Conservation (phyloP, 179 eudicot species). For the Dionaea muscipula region DNA sequence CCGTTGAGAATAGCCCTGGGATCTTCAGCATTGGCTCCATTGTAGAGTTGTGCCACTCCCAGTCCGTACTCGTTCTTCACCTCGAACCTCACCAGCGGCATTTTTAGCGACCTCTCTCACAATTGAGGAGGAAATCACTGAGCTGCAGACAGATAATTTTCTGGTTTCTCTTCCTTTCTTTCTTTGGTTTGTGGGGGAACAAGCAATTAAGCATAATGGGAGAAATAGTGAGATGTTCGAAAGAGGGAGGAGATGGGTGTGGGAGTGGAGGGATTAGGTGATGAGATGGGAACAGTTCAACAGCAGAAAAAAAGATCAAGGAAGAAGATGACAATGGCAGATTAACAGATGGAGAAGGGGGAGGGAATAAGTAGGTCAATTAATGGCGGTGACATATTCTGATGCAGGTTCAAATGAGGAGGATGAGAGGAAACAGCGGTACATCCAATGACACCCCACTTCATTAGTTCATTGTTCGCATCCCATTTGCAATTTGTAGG, state of each 20-base stretch:
- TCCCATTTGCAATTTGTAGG: too few species aligned
- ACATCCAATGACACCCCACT: too few species aligned
- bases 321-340: background rate
- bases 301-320: slow-evolving; percentile 10
- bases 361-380: too few species aligned
- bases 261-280: slow-evolving; percentile 31
- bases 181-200: too few species aligned
- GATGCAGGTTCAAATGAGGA: too few species aligned
- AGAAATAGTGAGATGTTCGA: slow-evolving; percentile 7
- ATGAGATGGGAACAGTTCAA: slow-evolving; percentile 30
- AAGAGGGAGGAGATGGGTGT: slow-evolving; percentile 7
- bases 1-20: slow-evolving; percentile 79
- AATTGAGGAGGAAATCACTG: background rate
- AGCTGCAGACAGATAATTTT: background rate
- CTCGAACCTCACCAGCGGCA: slow-evolving; percentile 68
- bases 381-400: too few species aligned
- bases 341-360: too few species aligned
- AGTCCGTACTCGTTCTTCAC: slow-evolving; percentile 74
- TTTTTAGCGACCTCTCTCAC: slow-evolving; percentile 14
- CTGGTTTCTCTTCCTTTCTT: background rate
- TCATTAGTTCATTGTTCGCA: too few species aligned
- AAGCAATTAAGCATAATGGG: too few species aligned
- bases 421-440: too few species aligned
- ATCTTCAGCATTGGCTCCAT: slow-evolving; percentile 51
- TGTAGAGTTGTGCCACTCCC: slow-evolving; percentile 62